phyloP scores from a whole-genome alignment of 192 early-diverging fungal genomes.

The Paraglomus brasilianum region DNA sequence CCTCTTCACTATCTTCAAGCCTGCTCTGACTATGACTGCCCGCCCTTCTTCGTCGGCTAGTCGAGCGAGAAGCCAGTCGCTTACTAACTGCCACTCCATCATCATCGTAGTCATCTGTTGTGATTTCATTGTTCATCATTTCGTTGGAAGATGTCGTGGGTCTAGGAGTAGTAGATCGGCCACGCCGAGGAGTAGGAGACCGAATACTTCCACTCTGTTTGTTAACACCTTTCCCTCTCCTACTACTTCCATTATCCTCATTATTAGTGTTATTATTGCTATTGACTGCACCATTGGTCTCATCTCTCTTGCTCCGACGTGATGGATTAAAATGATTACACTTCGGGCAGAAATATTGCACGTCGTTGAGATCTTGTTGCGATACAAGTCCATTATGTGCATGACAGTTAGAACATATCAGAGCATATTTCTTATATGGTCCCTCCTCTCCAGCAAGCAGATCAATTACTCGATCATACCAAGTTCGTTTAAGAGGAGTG shows the following conservation, averaged over 20 bases:
- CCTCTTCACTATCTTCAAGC: constrained; percentile 12
- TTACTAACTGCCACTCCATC: constrained; percentile 31
- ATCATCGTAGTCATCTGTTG: constrained; percentile 23
- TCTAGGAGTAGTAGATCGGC: constrained; percentile 27
- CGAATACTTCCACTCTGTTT: background rate
- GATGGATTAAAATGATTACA: constrained; percentile 60
- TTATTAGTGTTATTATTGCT: constrained; percentile 7
- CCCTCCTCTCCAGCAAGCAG: constrained; percentile 90
- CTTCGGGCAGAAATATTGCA: constrained; percentile 60
- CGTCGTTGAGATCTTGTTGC: constrained; percentile 73
- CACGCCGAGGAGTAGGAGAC: background rate
- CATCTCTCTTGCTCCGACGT: constrained; percentile 33
- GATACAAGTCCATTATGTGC: constrained; percentile 91
- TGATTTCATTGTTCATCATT: background rate
- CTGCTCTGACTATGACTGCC: constrained; percentile 19
- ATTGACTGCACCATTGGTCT: background rate
- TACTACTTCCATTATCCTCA: background rate
- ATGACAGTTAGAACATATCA: constrained; percentile 89
- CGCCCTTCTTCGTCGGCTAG: constrained; percentile 1
- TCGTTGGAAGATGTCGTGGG: constrained; percentile 12
- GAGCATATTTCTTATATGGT: constrained; percentile 86
- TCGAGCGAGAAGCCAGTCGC: constrained; percentile 23
- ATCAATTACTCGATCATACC: constrained; percentile 93
- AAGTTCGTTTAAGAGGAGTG: constrained; percentile 43
- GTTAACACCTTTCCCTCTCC: too few relatives aligned